phyloP scores from a whole-genome alignment of 2,329 filamentous ascomycete genomes.

The Pseudogymnoascus sp. region DNA sequence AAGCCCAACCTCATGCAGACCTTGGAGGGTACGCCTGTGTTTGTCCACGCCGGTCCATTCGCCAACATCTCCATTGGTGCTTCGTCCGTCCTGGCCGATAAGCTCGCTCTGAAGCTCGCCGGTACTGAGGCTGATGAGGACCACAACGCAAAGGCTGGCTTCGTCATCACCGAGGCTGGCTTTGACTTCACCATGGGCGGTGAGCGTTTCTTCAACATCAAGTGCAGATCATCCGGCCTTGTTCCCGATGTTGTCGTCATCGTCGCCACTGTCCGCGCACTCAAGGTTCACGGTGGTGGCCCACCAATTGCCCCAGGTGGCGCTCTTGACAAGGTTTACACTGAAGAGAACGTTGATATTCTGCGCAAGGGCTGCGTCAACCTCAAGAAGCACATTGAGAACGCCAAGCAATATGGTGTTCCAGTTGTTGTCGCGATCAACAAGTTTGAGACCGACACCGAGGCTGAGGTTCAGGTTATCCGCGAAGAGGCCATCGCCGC shows the following conservation, averaged over 20 bases:
- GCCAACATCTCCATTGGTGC: conserved; percentile 98
- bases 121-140: conserved; percentile 91
- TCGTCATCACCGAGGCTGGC: conserved; percentile 92
- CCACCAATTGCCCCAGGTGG: conserved; percentile 88
- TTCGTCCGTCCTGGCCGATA: conserved; percentile 90
- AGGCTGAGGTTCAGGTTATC: conserved; percentile 82
- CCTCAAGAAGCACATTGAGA: conserved; percentile 88
- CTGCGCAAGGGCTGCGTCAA: conserved; percentile 88
- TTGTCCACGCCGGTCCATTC: conserved; percentile 95
- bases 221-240: conserved; percentile 90
- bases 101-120: conserved; percentile 89
- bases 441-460: conserved; percentile 88
- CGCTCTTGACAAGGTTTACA: conserved; percentile 79
- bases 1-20: conserved; percentile 99
- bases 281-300: conserved; percentile 95
- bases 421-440: conserved; percentile 97
- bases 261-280: conserved; percentile 86
- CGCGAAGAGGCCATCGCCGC: conserved; percentile 86
- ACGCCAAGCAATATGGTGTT: conserved; percentile 81
- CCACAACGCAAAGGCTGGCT: conserved; percentile 73
- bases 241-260: conserved; percentile 90
- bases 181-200: conserved; percentile 99
- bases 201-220: conserved; percentile 99
- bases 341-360: conserved; percentile 86
- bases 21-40: conserved; percentile 91